Evolutionary conservation across 148 eudicot species (phyloP), one percentile per base, ranked within the genome.

Genomic region (Cornus suecica): DNA sequence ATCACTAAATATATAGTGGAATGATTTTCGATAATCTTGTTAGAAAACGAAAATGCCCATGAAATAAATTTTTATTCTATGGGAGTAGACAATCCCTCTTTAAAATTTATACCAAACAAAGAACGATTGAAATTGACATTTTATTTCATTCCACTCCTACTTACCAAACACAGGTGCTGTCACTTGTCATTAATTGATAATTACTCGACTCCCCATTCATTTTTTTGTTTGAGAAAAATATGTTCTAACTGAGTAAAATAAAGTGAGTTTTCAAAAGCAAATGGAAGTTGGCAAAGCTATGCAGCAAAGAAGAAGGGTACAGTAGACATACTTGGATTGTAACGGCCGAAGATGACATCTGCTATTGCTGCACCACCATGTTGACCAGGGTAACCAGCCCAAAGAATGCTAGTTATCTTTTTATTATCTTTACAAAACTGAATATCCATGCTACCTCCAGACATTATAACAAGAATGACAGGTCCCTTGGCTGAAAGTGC

Each of bases 331-430:
- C 93, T 83, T 70, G 93, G 91, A 77, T 90, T 90, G 69, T 83
- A 83, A 48, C 83, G 80, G 66, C 93, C 93, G 65, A 88, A 90
- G 28, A 86, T 71, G 71, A 88, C 79, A 74, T 90, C 82, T 15
- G 90, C 87, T 14, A 88, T 61, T 67, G 93, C 91, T 51, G 82
- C 80, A 29, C 88, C 91, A 34, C 89, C 91, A 34, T 84, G 86
- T 83, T 90, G 84, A 74, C 93, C 91, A 4, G 93, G 93, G 79
- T 83, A 90, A 34, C 93, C 93, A 67, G 82, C 87, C 93, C 93
- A 90, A 64, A 90, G 68, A 42, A 90, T 88, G 84, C 89, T 80
- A 22, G 84, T 88, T 22, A 90, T 86, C 68, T 86, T 83, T 18
- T 37, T 41, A 56, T 84, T 54, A 18, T 87, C 87, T 69, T 78